phyloP scores from a whole-genome alignment of 176 grass and related monocot genomes.

The Cymbopogon citratus region DNA sequence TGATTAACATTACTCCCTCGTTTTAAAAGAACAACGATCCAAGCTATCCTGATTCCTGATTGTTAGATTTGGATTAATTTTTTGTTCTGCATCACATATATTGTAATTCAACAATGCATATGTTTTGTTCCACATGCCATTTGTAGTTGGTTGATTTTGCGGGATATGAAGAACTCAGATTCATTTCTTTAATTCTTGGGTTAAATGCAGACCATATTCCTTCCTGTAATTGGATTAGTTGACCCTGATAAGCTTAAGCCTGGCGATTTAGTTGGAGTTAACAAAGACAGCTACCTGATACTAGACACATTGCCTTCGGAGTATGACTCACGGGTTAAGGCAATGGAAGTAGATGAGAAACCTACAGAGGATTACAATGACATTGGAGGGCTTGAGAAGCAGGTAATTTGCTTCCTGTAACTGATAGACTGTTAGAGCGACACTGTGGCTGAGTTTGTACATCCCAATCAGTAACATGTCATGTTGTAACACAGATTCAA shows the following conservation, averaged over 20 bases:
- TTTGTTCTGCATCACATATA: neutral
- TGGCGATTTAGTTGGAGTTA: constrained; percentile 86
- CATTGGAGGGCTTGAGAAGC: constrained; percentile 84
- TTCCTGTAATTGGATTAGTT: constrained; percentile 83
- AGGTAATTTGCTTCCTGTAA: constrained; percentile 35
- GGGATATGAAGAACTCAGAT: neutral
- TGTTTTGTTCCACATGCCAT: neutral
- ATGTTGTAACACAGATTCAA: constrained; percentile 61
- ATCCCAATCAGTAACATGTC: neutral
- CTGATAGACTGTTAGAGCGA: no score
- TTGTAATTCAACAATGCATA: neutral
- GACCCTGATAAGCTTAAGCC: constrained; percentile 87
- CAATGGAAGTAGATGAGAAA: constrained; percentile 94
- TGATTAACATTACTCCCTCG: neutral
- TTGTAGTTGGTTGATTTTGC: neutral
- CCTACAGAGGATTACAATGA: constrained; percentile 96
- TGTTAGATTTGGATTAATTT: neutral
- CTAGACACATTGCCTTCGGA: constrained; percentile 84
- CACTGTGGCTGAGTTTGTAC: neutral
- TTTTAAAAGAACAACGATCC: neutral
- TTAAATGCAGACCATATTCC: constrained; percentile 73
- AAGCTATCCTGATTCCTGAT: neutral
- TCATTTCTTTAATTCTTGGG: neutral
- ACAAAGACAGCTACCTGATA: constrained; percentile 94
- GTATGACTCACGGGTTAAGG: constrained; percentile 93